Evolutionary conservation across 805 yeast genomes (phyloP).

Genomic region (Candida saitoana): DNA sequence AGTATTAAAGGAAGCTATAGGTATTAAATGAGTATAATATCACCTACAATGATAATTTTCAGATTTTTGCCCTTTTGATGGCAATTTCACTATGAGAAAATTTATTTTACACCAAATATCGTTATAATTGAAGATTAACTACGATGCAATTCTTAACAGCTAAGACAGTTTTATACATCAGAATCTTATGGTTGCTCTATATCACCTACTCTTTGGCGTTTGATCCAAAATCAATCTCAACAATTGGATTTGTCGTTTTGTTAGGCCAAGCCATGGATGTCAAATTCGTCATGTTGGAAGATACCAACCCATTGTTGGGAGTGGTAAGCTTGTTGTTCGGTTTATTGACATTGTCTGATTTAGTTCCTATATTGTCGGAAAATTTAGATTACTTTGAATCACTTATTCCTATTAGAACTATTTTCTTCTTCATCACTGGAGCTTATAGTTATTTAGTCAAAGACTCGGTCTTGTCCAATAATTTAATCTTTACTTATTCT

Average conservation of each 20-base stretch:
- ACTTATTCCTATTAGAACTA: conserved; percentile 54
- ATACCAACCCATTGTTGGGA: conserved; percentile 46
- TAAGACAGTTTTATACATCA: conserved; percentile 42
- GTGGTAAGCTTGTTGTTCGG: conserved; percentile 44
- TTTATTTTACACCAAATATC: too few species aligned
- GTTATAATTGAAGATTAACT: too few species aligned
- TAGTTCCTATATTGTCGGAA: conserved; percentile 55
- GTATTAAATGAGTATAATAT: too few species aligned
- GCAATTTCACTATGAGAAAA: too few species aligned
- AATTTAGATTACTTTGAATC: conserved; percentile 53
- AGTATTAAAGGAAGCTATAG: too few species aligned
- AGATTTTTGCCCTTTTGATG: too few species aligned
- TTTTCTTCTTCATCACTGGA: conserved; percentile 47
- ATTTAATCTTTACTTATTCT: conserved; percentile 53
- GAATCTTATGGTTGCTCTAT: conserved; percentile 43
- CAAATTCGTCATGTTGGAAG: conserved; percentile 26
- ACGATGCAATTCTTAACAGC: conserved; percentile 55
- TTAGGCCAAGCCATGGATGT: conserved; percentile 59
- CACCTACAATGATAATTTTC: too few species aligned
- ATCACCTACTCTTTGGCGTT: conserved; percentile 45
- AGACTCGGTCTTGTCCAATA: conserved; percentile 52
- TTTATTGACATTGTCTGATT: conserved; percentile 46
- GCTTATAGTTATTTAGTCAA: conserved; percentile 45
- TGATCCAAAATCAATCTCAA: conserved; percentile 43
- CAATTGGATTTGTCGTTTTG: conserved; percentile 45